A percentile compares a stretch with the other conserved stretches of the same genome.
These are phyloP conservation scores for Mucor racemosus DNA, from an alignment of 371 early-diverging fungal genomes.

Conservation along the genomic window DNA sequence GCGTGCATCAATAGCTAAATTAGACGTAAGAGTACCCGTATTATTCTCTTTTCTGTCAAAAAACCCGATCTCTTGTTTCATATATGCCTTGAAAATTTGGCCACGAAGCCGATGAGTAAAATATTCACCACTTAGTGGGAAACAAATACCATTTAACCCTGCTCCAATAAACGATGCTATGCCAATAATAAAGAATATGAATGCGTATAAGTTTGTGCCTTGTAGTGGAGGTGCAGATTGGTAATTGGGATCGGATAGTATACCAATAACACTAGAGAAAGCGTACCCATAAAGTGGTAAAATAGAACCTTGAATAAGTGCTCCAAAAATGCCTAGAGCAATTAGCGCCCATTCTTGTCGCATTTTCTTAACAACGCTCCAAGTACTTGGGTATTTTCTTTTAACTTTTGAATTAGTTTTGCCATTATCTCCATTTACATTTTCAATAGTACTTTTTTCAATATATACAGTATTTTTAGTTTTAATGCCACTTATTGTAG, in stretches of 20 bases:
- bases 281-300: slow-evolving; percentile 52
- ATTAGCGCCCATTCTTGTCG: slow-evolving; percentile 41
- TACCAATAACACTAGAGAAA: slow-evolving; percentile 40
- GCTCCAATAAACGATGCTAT: slow-evolving; percentile 49
- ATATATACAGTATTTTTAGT: slow-evolving; percentile 43
- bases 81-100: slow-evolving; percentile 56
- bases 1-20: slow-evolving; percentile 78
- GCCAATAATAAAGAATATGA: slow-evolving; percentile 76
- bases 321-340: slow-evolving; percentile 44
- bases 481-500: slow-evolving; percentile 37
- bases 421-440: slow-evolving; percentile 28
- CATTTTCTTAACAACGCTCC: slow-evolving; percentile 31
- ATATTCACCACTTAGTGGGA: slow-evolving; percentile 54
- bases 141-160: slow-evolving; percentile 25
- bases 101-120: slow-evolving; percentile 62
- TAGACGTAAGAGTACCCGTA: slow-evolving; percentile 77
- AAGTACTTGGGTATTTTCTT: slow-evolving; percentile 40
- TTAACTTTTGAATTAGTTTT: not conserved
- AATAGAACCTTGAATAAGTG: slow-evolving; percentile 59
- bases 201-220: slow-evolving; percentile 72
- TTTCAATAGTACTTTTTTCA: slow-evolving; percentile 20
- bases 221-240: slow-evolving; percentile 27
- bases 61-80: slow-evolving; percentile 82
- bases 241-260: not conserved
- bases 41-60: slow-evolving; percentile 83